Base-by-base conservation (phyloP, 176 grass and related monocot genomes). In the Rhynchospora tenuis region DNA sequence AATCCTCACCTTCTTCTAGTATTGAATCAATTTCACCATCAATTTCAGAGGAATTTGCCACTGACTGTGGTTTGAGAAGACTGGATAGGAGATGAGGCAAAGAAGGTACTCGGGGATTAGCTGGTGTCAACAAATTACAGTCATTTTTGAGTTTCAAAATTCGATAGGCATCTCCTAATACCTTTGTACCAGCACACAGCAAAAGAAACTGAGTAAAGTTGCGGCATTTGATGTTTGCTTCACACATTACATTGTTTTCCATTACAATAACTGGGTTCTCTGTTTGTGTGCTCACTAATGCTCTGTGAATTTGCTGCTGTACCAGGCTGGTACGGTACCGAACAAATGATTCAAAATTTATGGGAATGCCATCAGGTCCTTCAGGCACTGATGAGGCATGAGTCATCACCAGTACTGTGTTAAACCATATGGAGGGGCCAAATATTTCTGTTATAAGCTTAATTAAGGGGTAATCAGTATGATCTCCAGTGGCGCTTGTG, bases 61-160 rank as follows among this genome's bases (percentile, higher is more conserved):
- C 86, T 15, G 74, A 61, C 64, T 76, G 27, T 58, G 83, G 78
- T 80, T 92, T 94, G 70, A 98, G 95, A 43, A 94, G 89, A 66
- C 89, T 87, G 59, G 95, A 98, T 57, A 98, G 95, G 85, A 98
- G 92, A 92, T 98, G 90, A 16, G 95, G 95, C 62, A 98, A 47
- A 59, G 95, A 93, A 87, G 95, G 90, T 10, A 90, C 22, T 75
- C 89, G 90, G 70, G 61, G 89, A 75, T 87, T 91, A 81, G 88
- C 86, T 65, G 88, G 88, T 80, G 86, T 90, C 52, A 98, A 83
- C 80, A 82, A 67, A 69, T 94, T 86, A 84, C 91, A 90, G 83
- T 86, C 94, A 83, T 93, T 86, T 89, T 94, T 89, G 75, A 94
- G 92, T 88, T 94, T 98, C 70, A 98, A 91, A 45, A 98, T 90